A percentile compares a stretch with the other conserved stretches of the same genome.
Evolutionary conservation across 1,284 basidiomycete genomes (phyloP).

Genomic region (Boletus sp.): DNA sequence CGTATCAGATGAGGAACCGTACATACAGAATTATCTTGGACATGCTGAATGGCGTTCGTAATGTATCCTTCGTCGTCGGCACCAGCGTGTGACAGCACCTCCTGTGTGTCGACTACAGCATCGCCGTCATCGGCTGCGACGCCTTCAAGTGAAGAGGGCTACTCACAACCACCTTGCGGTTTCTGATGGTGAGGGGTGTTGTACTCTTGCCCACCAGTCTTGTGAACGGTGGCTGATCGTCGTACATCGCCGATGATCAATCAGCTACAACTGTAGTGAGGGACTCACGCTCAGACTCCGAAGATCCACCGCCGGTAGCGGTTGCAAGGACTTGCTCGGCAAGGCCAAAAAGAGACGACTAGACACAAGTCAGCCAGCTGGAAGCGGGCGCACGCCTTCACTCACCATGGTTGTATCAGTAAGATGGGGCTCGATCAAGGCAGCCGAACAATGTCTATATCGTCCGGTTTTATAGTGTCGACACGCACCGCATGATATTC

Average conservation of each 20-base stretch:
- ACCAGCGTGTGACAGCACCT: slow-evolving; percentile 45
- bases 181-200: slow-evolving; percentile 47
- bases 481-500: slow-evolving; percentile 21
- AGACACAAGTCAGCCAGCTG: slow-evolving; percentile 4
- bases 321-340: slow-evolving; percentile 50
- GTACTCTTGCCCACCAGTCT: slow-evolving; percentile 60
- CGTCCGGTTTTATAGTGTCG: slow-evolving; percentile 15
- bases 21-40: slow-evolving; percentile 22
- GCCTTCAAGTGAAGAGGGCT: neutral
- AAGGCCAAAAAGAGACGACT: slow-evolving; percentile 65
- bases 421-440: slow-evolving; percentile 7
- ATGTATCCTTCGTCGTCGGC: slow-evolving; percentile 14
- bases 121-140: slow-evolving; percentile 1
- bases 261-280: neutral
- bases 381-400: neutral
- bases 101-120: slow-evolving; percentile 53
- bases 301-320: slow-evolving; percentile 44
- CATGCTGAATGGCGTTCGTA: slow-evolving; percentile 23
- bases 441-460: slow-evolving; percentile 13
- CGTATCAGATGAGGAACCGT: neutral
- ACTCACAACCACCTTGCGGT: slow-evolving; percentile 34
- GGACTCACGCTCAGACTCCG: slow-evolving; percentile 21
- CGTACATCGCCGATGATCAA: slow-evolving; percentile 11
- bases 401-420: slow-evolving; percentile 30
- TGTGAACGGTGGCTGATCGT: slow-evolving; percentile 25